Conservation (phyloP, 345 rosid genomes). For the Orychophragmus violaceus region DNA sequence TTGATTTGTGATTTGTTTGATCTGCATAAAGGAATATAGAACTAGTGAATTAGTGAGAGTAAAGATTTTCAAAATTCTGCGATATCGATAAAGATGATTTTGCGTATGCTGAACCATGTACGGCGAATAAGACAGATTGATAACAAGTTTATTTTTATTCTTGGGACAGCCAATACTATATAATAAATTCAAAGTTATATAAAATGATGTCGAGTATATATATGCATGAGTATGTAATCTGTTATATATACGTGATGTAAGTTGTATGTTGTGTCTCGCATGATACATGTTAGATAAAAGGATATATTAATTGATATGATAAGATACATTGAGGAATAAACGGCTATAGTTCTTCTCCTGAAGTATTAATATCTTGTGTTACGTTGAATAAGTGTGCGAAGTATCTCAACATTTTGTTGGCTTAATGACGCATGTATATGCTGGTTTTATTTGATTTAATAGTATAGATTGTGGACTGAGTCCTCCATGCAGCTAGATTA, state of each 20-base stretch:
- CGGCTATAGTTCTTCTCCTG: background rate
- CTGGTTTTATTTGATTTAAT: background rate
- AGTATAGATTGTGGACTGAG: background rate
- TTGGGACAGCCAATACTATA: background rate
- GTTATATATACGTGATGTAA: constrained; percentile 7
- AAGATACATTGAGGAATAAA: constrained; percentile 13
- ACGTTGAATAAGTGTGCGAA: constrained; percentile 22
- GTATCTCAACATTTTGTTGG: constrained; percentile 2
- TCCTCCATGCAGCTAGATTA: background rate
- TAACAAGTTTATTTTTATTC: background rate
- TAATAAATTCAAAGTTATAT: background rate
- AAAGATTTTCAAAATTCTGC: background rate
- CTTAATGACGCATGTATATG: constrained; percentile 16
- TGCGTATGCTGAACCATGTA: background rate
- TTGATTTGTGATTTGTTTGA: background rate
- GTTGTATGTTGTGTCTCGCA: constrained; percentile 15
- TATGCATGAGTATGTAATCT: background rate
- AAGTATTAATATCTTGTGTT: background rate
- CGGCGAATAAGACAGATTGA: background rate
- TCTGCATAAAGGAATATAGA: background rate
- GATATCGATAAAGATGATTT: background rate
- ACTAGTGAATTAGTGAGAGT: background rate
- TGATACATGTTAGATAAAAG: constrained; percentile 8
- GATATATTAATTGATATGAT: constrained; percentile 14
- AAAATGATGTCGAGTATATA: constrained; percentile 5